These are phyloP conservation scores for Talaromyces sp. DNA, from an alignment of 2,329 filamentous ascomycete species.

Conservation along the genomic window DNA sequence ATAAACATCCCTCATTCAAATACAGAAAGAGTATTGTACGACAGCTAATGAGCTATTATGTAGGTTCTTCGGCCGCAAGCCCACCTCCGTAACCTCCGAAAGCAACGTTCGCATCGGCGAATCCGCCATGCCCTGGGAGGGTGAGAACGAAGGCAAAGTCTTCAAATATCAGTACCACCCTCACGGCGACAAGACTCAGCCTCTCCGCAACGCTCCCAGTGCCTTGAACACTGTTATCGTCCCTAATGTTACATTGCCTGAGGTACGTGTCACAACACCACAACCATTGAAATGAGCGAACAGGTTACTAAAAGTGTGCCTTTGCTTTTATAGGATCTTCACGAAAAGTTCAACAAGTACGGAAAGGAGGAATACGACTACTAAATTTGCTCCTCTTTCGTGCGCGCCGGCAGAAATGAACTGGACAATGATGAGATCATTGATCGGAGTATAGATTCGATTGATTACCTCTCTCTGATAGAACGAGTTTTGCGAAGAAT, in stretches of 20 bases:
- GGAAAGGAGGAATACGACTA: constrained; percentile 81
- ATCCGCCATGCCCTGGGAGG: constrained; percentile 89
- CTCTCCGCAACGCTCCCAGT: constrained; percentile 85
- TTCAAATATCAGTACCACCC: constrained; percentile 78
- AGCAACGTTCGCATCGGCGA: constrained; percentile 67
- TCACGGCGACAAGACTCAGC: constrained; percentile 70
- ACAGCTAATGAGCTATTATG: background rate
- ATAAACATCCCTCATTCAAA: too few species aligned
- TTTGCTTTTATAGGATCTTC: constrained; percentile 61
- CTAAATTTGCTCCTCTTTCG: constrained; percentile 21
- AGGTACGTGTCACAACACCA: constrained; percentile 53
- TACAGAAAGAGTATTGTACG: background rate
- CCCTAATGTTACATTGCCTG: constrained; percentile 87
- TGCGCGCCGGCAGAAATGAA: background rate
- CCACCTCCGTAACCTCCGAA: constrained; percentile 82
- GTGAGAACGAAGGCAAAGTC: constrained; percentile 58
- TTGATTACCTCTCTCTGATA: background rate
- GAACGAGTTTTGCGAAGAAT: background rate
- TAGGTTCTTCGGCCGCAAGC: constrained; percentile 67
- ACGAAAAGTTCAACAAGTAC: constrained; percentile 99
- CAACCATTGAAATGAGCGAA: background rate
- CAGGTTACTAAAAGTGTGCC: background rate
- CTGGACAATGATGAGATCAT: background rate
- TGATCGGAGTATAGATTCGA: background rate
- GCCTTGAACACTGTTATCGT: constrained; percentile 93